Conservation (phyloP, 257 asterid genomes). For the Primulina eburnea region DNA sequence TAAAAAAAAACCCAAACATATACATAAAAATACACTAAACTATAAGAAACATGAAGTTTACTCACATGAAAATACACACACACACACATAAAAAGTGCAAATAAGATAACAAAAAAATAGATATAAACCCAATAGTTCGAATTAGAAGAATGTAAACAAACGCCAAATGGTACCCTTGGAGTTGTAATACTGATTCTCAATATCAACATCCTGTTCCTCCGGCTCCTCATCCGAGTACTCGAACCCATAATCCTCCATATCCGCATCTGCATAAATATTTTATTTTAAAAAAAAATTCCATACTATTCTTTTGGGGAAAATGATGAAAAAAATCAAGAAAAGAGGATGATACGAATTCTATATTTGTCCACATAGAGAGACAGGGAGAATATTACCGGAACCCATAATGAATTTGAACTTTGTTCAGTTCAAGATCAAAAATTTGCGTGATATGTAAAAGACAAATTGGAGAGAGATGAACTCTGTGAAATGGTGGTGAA, state of each 20-base stretch:
- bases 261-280: conserved; percentile 58
- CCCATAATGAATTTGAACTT: conserved; percentile 41
- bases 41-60: background rate
- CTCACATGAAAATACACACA: background rate
- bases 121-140: background rate
- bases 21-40: conserved; percentile 2
- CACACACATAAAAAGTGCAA: background rate
- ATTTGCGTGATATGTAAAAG: conserved; percentile 7
- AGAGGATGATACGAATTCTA: background rate
- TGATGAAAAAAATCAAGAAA: background rate
- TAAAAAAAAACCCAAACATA: conserved; percentile 2
- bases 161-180: conserved; percentile 60
- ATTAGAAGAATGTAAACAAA: background rate
- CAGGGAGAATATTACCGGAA: conserved; percentile 46
- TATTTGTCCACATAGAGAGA: background rate
- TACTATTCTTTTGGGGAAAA: conserved; percentile 4
- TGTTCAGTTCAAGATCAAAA: conserved; percentile 24
- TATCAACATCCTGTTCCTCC: conserved; percentile 94
- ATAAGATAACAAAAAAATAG: conserved; percentile 3
- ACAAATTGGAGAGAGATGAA: background rate
- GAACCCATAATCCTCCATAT: conserved; percentile 98
- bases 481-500: too few species aligned
- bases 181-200: conserved; percentile 94
- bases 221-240: conserved; percentile 98
- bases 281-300: background rate